Base-by-base conservation (phyloP, 139 green algal species). In the Desmodesmus armatus region DNA sequence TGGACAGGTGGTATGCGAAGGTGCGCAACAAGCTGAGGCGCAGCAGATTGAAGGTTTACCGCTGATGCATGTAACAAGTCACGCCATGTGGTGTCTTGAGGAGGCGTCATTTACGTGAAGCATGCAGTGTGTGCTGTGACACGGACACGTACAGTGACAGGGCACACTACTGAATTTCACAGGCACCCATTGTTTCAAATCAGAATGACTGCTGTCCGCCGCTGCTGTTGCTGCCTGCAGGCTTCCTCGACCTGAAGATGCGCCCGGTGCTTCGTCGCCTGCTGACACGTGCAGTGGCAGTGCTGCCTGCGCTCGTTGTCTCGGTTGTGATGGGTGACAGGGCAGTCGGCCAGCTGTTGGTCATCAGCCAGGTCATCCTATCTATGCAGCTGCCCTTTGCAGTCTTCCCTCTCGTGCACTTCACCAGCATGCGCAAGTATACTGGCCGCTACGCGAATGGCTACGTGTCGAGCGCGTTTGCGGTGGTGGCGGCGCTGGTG, bases 351-450 rank as follows among this genome's bases (percentile, higher is more conserved):
- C 82, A 89, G 69, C 85, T 96, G 72, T 79, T 94, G 37, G 85
- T 96, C 41, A 77, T 92, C 35, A 78, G 58, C 7, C 88, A 93
- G 83, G 92, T 95, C 43, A 87, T 95, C 15, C 75, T 95, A 37
- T 95, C 92, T 1, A 87, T 95, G 43, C 83, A 89, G 58, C 89
- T 95, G 62, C 67, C 86, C 5, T 94, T 94, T 80, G 90, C 89
- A 19, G 86, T 95, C 31, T 82, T 92, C 43, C 92, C 92, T 13
- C 88, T 95, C 40, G 88, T 95, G 35, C 90, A 95, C 55, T 95
- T 95, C 86, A 95, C 92, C 39, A 80, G 66, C 58, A 81, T 62
- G 31, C 39, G 13, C 0, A 67, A 53, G 33, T 91, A 88, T 73
- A 81, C 90, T 65, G 90, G 91, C 27, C 58, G 73, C n/a, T 91